phyloP scores from a whole-genome alignment of 768 basidiomycete genomes.

The Mycena venus region DNA sequence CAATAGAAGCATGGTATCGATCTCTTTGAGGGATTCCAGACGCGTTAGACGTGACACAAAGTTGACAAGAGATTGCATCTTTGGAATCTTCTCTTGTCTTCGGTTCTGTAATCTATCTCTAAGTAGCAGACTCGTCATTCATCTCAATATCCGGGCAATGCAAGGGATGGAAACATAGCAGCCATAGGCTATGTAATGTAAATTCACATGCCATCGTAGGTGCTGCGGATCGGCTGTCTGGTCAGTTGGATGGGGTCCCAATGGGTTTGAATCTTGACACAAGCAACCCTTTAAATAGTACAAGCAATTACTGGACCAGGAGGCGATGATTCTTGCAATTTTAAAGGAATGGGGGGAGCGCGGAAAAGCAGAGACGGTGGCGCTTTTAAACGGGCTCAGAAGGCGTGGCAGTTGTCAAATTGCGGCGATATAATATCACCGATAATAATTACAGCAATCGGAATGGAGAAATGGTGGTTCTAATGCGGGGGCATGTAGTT shows the following conservation, averaged over 20 bases:
- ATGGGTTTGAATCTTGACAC: background rate
- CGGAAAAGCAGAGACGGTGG: background rate
- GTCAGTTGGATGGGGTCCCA: background rate
- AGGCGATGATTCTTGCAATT: background rate
- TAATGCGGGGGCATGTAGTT: background rate
- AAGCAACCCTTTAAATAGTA: background rate
- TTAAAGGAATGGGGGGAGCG: background rate
- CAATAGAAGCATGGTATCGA: background rate
- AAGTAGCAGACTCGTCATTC: background rate
- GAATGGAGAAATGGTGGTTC: conserved; percentile 2
- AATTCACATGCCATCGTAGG: background rate
- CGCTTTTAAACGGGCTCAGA: background rate
- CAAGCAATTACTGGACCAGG: background rate
- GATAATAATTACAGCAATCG: background rate
- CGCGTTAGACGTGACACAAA: background rate
- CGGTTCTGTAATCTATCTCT: background rate
- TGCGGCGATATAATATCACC: background rate
- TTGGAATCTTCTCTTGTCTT: background rate
- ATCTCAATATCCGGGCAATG: background rate
- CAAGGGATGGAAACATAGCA: background rate
- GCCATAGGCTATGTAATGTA: background rate
- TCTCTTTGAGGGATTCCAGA: background rate
- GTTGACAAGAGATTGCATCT: background rate
- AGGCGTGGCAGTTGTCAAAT: background rate
- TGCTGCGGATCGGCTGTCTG: background rate